These are phyloP conservation scores for Hymenoscyphus infarciens DNA, from an alignment of 2,329 filamentous ascomycete genomes.

Conservation along the genomic window DNA sequence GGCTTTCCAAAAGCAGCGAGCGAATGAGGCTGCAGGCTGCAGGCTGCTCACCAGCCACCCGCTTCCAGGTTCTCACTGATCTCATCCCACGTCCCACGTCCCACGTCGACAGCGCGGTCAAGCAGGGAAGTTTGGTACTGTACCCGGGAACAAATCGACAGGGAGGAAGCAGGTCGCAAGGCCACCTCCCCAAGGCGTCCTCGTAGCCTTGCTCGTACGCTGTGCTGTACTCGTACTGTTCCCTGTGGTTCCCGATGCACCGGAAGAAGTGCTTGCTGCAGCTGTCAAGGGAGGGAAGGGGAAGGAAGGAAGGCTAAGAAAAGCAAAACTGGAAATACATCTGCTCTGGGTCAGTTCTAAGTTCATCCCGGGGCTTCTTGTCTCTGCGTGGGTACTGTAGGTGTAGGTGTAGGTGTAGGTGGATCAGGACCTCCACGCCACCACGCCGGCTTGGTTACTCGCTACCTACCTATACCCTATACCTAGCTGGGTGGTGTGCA, in stretches of 20 bases:
- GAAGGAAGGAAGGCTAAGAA: too few relatives aligned
- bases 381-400: slow-evolving; percentile 12
- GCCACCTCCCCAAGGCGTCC: not conserved
- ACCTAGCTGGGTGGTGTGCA: not conserved
- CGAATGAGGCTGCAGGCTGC: too few relatives aligned
- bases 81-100: slow-evolving; percentile 22
- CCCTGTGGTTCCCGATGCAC: too few relatives aligned
- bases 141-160: not conserved
- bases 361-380: not conserved
- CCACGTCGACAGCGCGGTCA: slow-evolving; percentile 13
- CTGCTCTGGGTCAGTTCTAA: not conserved
- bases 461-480: too few relatives aligned
- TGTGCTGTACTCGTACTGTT: too few relatives aligned
- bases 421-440: slow-evolving; percentile 10
- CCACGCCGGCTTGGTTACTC: not conserved
- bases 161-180: not conserved
- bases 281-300: too few relatives aligned
- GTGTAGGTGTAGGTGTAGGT: too few relatives aligned
- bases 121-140: slow-evolving; percentile 6
- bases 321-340: not conserved
- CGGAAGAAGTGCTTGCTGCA: too few relatives aligned
- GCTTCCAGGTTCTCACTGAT: not conserved
- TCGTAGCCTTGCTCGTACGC: not conserved
- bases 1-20: slow-evolving; percentile 5
- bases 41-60: slow-evolving; percentile 10